Percentiles rank a stretch among this genome's conserved stretches.
Evolutionary conservation across 495 filamentous ascomycete genomes (phyloP).

Genomic region (Penicillium paradoxum): DNA sequence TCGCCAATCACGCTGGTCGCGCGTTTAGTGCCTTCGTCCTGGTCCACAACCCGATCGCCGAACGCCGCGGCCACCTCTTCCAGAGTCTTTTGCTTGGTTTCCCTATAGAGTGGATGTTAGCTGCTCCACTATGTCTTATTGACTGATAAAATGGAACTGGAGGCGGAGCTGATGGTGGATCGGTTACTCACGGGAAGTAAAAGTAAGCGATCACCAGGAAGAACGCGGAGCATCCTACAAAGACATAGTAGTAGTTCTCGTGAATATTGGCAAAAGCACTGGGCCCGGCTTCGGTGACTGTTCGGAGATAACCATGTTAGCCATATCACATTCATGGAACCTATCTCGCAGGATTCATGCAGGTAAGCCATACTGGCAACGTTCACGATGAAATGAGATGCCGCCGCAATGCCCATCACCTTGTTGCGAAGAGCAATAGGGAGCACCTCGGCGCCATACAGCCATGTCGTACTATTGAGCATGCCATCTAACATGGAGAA

Average conservation of each 20-base stretch:
- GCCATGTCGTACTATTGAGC: conserved; percentile 57
- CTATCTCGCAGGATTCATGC: background rate
- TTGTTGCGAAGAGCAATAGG: conserved; percentile 54
- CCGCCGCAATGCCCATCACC: conserved; percentile 55
- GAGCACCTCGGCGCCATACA: conserved; percentile 56
- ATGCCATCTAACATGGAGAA: conserved; percentile 39
- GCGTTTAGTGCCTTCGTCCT: conserved; percentile 29
- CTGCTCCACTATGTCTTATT: background rate
- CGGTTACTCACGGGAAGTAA: conserved; percentile 46
- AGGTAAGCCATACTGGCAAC: conserved; percentile 40
- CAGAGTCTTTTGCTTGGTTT: conserved; percentile 53
- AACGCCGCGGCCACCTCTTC: conserved; percentile 57
- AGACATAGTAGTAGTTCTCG: conserved; percentile 60
- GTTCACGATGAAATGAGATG: conserved; percentile 55
- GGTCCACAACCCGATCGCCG: conserved; percentile 48
- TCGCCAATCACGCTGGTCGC: conserved; percentile 11
- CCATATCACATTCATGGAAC: too few species aligned
- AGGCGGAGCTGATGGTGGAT: too few species aligned
- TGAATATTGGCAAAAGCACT: conserved; percentile 54
- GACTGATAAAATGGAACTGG: background rate
- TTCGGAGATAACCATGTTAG: background rate
- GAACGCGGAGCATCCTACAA: conserved; percentile 47
- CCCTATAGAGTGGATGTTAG: conserved; percentile 19
- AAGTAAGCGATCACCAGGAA: conserved; percentile 50
- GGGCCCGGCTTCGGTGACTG: conserved; percentile 54